Evolutionary conservation across 371 early-diverging fungal genomes (phyloP), one percentile per base, ranked within the genome.

Genomic region (Mortierella sp.): DNA sequence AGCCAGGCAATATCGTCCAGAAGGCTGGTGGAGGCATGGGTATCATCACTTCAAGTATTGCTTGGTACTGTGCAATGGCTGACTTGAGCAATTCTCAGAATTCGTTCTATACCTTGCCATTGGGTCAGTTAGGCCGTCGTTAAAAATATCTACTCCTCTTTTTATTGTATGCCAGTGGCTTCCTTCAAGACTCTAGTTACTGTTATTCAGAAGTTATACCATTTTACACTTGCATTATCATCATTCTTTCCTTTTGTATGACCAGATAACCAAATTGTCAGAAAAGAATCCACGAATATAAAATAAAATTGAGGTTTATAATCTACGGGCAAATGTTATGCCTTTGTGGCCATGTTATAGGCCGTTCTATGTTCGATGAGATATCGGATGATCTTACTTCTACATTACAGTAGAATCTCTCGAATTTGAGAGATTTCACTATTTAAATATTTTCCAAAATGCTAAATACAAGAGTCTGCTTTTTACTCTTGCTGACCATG

Each of bases 61-160:
- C 83, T 17, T 87, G 80, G 66, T 87, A 87, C 59, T 73, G 70
- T 28, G 87, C 86, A 51, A 66, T 84, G 70, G 85, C 80, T 3
- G 87, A 85, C 23, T 55, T 87, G 34, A 70, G 71, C 42, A 70
- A 74, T 55, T 31, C 67, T 0, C 64, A 66, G 15, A 80, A 80
- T 57, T 80, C 80, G 19, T 80, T 60, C 47, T 80, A 67, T 59
- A 70, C 80, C 15, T 42, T 80, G 61, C 80, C 80, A 17, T 54
- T 80, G 32, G 80, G 80, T 19, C 80, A 74, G 64, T 60, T 80
- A 54, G 80, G 80, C 34, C 80, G 75, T 26, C 74, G 75, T 7
- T 74, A 68, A 67, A 28, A 26, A 22, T 32, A 57, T 57, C n/a
- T 17, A 4, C 31, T 40, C 8, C 57, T 13, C 47, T n/a, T 47